A percentile compares a stretch with the other conserved stretches of the same genome.
These are phyloP conservation scores for Cercospora janseana DNA, from an alignment of 2,329 filamentous ascomycete species.

Conservation along the genomic window DNA sequence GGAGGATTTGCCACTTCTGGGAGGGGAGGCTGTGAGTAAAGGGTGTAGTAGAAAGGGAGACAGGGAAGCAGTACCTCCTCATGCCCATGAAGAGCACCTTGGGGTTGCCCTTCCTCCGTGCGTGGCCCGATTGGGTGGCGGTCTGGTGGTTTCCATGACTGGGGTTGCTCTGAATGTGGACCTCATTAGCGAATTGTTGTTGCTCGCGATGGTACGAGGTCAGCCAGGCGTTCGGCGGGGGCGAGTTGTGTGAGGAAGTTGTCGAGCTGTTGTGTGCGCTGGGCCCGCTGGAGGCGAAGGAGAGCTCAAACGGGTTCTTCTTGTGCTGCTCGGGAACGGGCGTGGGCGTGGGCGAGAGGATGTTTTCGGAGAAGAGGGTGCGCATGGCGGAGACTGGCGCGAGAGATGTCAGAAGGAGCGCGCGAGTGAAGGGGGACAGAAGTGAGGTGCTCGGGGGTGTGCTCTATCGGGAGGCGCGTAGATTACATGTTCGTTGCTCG, in stretches of 20 bases:
- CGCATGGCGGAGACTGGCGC: conserved; percentile 30
- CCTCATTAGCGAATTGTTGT: conserved; percentile 24
- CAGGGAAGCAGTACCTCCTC: conserved; percentile 62
- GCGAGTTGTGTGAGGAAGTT: conserved; percentile 31
- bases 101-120: conserved; percentile 49
- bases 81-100: conserved; percentile 92
- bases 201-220: conserved; percentile 33
- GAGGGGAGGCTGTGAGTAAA: background rate
- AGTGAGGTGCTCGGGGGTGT: background rate
- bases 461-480: background rate
- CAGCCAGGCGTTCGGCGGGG: conserved; percentile 33
- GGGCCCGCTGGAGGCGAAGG: conserved; percentile 30
- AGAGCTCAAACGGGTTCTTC: conserved; percentile 35
- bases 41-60: background rate
- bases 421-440: background rate
- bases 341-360: conserved; percentile 33
- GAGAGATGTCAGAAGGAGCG: conserved; percentile 17
- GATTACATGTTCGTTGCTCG: conserved; percentile 4
- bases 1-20: conserved; percentile 93
- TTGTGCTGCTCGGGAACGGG: conserved; percentile 26
- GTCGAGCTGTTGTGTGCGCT: conserved; percentile 24
- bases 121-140: conserved; percentile 18
- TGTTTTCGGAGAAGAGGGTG: conserved; percentile 37
- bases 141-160: conserved; percentile 12
- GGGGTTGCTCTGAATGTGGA: conserved; percentile 13